Conservation (phyloP, 192 early-diverging fungal genomes). For the Podila horticola region DNA sequence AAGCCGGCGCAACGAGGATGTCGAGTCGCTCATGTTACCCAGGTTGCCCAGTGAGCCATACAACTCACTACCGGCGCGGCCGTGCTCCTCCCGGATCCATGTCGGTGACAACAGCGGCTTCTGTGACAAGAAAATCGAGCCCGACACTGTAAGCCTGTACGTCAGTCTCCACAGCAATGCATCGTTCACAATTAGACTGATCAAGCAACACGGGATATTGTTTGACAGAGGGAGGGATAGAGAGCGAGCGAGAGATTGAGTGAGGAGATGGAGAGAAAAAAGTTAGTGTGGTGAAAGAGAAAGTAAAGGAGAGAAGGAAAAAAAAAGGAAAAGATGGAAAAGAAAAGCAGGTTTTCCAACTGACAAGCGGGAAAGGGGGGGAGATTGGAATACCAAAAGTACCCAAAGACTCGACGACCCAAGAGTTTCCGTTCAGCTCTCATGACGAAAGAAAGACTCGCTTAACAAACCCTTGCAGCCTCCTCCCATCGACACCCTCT, state of each 20-base stretch:
- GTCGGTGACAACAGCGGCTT: conserved; percentile 15
- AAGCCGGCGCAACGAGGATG: not conserved
- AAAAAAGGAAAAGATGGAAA: too few relatives aligned
- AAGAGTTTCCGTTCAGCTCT: too few relatives aligned
- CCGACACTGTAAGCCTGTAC: conserved; percentile 36
- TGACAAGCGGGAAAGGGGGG: too few relatives aligned
- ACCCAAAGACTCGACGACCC: too few relatives aligned
- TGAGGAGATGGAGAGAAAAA: not conserved
- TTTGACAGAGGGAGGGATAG: not conserved
- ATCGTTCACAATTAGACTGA: conserved; percentile 37
- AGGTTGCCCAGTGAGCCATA: not conserved
- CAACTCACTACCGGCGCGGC: not conserved
- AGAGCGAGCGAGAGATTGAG: not conserved
- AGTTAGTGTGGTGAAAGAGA: too few relatives aligned
- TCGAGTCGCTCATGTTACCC: not conserved
- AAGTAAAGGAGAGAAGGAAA: too few relatives aligned
- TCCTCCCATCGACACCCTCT: too few relatives aligned
- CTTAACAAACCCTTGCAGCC: too few relatives aligned
- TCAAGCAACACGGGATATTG: not conserved
- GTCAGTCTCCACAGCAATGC: conserved; percentile 36
- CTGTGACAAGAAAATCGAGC: conserved; percentile 37
- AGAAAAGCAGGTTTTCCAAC: too few relatives aligned
- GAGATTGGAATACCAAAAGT: too few relatives aligned
- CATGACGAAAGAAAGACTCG: too few relatives aligned
- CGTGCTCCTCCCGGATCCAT: conserved; percentile 14